phyloP scores from a whole-genome alignment of 345 rosid species.

The Citrus hindsii region DNA sequence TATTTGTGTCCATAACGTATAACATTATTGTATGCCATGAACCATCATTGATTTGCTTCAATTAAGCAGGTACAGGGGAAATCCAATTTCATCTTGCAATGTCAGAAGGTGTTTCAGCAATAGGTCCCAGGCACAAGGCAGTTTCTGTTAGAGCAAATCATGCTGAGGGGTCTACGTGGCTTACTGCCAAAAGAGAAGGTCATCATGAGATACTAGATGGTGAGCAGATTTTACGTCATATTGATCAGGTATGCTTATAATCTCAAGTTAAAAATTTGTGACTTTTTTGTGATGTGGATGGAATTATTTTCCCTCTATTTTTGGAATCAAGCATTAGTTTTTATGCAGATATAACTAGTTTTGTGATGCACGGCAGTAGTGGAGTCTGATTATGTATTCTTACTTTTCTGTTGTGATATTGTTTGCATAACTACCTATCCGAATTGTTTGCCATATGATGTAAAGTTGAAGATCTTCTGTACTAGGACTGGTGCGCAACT shows the following conservation, averaged over 20 bases:
- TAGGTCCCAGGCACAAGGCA: constrained; percentile 63
- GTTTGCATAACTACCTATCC: not conserved
- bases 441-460: not conserved
- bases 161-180: constrained; percentile 35
- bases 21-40: not conserved
- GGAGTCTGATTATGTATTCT: not conserved
- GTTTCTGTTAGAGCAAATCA: constrained; percentile 39
- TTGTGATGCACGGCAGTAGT: not conserved
- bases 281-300: not conserved
- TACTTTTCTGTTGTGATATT: not conserved
- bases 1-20: not conserved
- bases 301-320: not conserved
- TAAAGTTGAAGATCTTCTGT: not conserved
- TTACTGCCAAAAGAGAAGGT: constrained; percentile 73
- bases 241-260: constrained; percentile 46
- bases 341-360: not conserved
- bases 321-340: not conserved
- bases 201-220: constrained; percentile 61
- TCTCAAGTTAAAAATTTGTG: not conserved
- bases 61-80: constrained; percentile 50
- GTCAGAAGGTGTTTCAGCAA: constrained; percentile 58
- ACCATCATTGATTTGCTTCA: constrained; percentile 14
- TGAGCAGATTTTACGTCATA: constrained; percentile 46
- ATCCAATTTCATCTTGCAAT: constrained; percentile 58
- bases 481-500: not conserved